Evolutionary conservation across 2,329 filamentous ascomycete genomes (phyloP).

Genomic region (Aureobasidium namibiae): DNA sequence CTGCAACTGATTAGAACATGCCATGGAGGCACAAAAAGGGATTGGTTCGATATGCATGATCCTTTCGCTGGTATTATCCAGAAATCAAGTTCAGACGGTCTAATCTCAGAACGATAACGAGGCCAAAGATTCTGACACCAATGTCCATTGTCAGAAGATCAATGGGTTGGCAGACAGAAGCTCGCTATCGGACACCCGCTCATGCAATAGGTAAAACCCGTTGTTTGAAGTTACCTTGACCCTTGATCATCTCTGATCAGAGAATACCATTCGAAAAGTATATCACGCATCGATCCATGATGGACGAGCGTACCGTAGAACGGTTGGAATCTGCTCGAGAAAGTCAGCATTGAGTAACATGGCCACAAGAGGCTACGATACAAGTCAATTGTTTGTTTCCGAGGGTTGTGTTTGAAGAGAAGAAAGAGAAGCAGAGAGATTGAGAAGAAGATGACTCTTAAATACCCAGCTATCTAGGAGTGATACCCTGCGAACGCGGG

Average conservation of each 20-base stretch:
- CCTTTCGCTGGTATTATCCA: constrained; percentile 99
- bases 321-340: background rate
- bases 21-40: constrained; percentile 26
- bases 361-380: constrained; percentile 5
- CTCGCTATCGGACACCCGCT: constrained; percentile 20
- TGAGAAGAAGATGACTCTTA: constrained; percentile 1
- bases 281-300: constrained; percentile 16
- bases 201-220: constrained; percentile 19
- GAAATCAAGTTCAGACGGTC: constrained; percentile 89
- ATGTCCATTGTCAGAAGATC: constrained; percentile 13
- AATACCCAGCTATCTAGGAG: background rate
- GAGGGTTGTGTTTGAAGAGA: background rate
- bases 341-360: constrained; percentile 11
- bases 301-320: constrained; percentile 12
- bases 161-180: constrained; percentile 9
- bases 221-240: constrained; percentile 21
- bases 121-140: constrained; percentile 11
- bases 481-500: constrained; percentile 8
- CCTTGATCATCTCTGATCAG: constrained; percentile 15
- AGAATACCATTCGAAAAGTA: constrained; percentile 14
- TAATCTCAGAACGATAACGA: constrained; percentile 63
- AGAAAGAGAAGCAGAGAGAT: background rate
- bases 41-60: constrained; percentile 68
- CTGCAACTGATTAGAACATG: constrained; percentile 30
- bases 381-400: background rate